These are phyloP conservation scores for Sugiyamaella boreocaroliniensis DNA, from an alignment of 805 yeast species.

Conservation along the genomic window DNA sequence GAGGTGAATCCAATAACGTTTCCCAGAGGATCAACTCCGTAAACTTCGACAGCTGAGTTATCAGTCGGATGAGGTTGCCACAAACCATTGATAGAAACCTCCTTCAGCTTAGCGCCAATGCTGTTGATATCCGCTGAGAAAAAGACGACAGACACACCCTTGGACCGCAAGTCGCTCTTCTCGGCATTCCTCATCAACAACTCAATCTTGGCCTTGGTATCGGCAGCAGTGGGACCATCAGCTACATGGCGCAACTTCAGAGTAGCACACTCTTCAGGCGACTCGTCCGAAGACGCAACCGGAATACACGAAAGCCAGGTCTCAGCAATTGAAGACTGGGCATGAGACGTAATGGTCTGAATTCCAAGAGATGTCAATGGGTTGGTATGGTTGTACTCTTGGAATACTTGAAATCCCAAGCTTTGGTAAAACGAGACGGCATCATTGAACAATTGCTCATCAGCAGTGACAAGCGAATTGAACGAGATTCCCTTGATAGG, in stretches of 20 bases:
- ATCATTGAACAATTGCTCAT: conserved; percentile 36
- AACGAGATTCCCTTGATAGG: conserved; percentile 21
- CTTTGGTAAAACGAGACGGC: conserved; percentile 54
- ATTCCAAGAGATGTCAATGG: conserved; percentile 22
- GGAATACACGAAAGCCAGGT: no score
- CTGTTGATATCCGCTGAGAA: conserved; percentile 36
- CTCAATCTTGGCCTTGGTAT: conserved; percentile 18
- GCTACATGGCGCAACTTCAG: conserved; percentile 28
- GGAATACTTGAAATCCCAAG: conserved; percentile 35
- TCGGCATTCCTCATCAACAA: conserved; percentile 13
- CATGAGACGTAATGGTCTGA: conserved; percentile 22
- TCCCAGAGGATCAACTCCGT: conserved; percentile 79
- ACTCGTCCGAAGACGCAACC: neutral
- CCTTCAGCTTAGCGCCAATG: conserved; percentile 10
- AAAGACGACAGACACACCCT: conserved; percentile 41
- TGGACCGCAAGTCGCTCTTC: conserved; percentile 44
- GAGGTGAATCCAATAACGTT: conserved; percentile 73
- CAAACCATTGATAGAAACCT: conserved; percentile 32
- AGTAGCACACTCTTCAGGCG: conserved; percentile 22
- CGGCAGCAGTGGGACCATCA: conserved; percentile 19
- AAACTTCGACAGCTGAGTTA: conserved; percentile 66
- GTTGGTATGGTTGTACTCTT: conserved; percentile 29
- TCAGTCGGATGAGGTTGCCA: conserved; percentile 56
- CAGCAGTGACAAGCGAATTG: conserved; percentile 44
- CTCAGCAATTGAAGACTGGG: conserved; percentile 20